Conservation (phyloP, 768 basidiomycete genomes). For the Leccinellum rugosiceps region DNA sequence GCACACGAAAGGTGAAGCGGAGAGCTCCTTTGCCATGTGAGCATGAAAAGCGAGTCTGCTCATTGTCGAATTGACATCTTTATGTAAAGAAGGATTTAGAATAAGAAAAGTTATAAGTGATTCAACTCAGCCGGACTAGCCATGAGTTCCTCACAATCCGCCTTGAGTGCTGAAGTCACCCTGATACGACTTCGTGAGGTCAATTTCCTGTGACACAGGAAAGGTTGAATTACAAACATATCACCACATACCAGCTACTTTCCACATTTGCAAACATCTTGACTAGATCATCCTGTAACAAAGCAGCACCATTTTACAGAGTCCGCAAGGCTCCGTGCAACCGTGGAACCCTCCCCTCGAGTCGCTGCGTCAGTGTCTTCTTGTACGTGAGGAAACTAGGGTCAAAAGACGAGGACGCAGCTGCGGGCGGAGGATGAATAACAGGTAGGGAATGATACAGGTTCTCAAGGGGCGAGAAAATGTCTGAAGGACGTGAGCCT, state of each 20-base stretch:
- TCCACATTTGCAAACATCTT: conserved; percentile 41
- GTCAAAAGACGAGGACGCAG: conserved; percentile 34
- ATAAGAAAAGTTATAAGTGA: not conserved
- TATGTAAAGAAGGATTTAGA: conserved; percentile 4
- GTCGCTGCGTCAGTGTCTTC: conserved; percentile 52
- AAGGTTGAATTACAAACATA: not conserved
- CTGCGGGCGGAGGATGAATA: conserved; percentile 42
- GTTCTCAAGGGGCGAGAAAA: conserved; percentile 45
- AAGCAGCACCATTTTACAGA: conserved; percentile 40
- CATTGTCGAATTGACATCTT: conserved; percentile 19
- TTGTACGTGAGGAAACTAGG: conserved; percentile 62
- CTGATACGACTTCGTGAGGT: conserved; percentile 46
- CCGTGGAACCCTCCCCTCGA: conserved; percentile 61
- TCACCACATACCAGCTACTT: conserved; percentile 40
- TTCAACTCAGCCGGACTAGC: conserved; percentile 35
- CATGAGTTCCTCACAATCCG: conserved; percentile 30
- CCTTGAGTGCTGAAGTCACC: conserved; percentile 40
- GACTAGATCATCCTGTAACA: conserved; percentile 58
- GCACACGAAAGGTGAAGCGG: conserved; percentile 44
- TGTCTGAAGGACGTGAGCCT: conserved; percentile 37
- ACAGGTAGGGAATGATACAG: conserved; percentile 55
- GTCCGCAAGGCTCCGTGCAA: conserved; percentile 55
- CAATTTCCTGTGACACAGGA: conserved; percentile 35
- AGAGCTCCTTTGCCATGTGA: conserved; percentile 48
- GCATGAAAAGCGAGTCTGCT: conserved; percentile 45